phyloP scores from a whole-genome alignment of 1,284 basidiomycete genomes.

The Ustilago sp. region DNA sequence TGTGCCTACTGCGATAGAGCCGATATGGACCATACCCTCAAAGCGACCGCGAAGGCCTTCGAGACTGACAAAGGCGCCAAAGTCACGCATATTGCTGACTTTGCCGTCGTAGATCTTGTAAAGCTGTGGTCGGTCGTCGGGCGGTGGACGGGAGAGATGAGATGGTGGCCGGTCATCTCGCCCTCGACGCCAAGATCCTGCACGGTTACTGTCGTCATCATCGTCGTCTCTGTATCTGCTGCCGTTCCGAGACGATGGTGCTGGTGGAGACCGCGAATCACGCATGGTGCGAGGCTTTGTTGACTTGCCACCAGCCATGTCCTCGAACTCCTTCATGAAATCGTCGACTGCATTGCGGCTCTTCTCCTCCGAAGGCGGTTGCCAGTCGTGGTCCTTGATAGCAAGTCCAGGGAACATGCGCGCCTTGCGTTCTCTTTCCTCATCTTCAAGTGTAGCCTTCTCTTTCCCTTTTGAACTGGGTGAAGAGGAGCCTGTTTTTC shows the following conservation, averaged over 20 bases:
- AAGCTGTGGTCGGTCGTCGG: conserved; percentile 82
- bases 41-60: conserved; percentile 86
- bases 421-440: conserved; percentile 80
- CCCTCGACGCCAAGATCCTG: conserved; percentile 28
- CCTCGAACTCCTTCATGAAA: conserved; percentile 82
- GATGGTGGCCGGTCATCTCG: conserved; percentile 40
- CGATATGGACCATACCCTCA: conserved; percentile 97
- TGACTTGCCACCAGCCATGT: conserved; percentile 71
- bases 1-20: conserved; percentile 80
- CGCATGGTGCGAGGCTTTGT: background rate
- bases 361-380: conserved; percentile 70
- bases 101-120: conserved; percentile 95
- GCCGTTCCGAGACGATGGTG: conserved; percentile 12
- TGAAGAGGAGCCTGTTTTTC: conserved; percentile 70
- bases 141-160: conserved; percentile 30
- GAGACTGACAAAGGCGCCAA: conserved; percentile 90
- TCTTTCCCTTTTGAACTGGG: conserved; percentile 68
- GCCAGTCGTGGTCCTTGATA: conserved; percentile 78
- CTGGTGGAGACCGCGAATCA: conserved; percentile 21
- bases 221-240: conserved; percentile 17
- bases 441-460: conserved; percentile 69
- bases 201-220: conserved; percentile 13
- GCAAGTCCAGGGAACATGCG: conserved; percentile 91
- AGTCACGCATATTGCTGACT: conserved; percentile 88
- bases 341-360: conserved; percentile 81